Conservation (phyloP, 2,329 filamentous ascomycete genomes). For the Arachnomyces sp. region DNA sequence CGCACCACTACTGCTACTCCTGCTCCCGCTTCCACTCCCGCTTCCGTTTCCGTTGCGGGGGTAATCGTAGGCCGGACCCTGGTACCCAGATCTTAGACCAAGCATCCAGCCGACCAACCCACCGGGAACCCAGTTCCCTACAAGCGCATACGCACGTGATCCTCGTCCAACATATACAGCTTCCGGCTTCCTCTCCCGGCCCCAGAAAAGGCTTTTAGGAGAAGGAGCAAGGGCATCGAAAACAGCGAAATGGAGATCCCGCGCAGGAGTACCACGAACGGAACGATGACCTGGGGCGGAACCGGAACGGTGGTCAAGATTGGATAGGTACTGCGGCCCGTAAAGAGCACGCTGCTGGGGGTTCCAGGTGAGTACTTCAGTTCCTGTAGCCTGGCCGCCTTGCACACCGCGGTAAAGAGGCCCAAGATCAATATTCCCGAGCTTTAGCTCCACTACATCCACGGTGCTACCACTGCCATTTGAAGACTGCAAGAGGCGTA, state of each 20-base stretch:
- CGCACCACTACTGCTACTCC: conserved; percentile 28
- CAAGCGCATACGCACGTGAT: conserved; percentile 72
- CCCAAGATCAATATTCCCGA: conserved; percentile 82
- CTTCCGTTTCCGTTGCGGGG: conserved; percentile 19
- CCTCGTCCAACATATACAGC: conserved; percentile 77
- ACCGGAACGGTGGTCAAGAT: conserved; percentile 34
- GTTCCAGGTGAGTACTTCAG: conserved; percentile 54
- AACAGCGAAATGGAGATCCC: conserved; percentile 75
- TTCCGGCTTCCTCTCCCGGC: conserved; percentile 32
- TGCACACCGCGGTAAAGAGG: conserved; percentile 44
- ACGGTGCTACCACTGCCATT: conserved; percentile 38
- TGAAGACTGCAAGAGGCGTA: conserved; percentile 54
- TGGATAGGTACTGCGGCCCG: conserved; percentile 34
- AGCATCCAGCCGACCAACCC: conserved; percentile 88
- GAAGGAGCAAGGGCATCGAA: conserved; percentile 71
- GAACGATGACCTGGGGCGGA: conserved; percentile 30
- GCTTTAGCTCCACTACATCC: conserved; percentile 75
- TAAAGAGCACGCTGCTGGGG: conserved; percentile 46
- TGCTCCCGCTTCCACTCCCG: conserved; percentile 12
- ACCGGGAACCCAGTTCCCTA: conserved; percentile 71
- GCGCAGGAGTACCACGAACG: conserved; percentile 59
- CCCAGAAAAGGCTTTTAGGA: conserved; percentile 32
- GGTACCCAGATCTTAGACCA: conserved; percentile 51
- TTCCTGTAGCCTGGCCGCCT: conserved; percentile 37
- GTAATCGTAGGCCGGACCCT: conserved; percentile 7